A percentile compares a stretch with the other conserved stretches of the same genome.
phyloP scores from a whole-genome alignment of 257 asterid species.

The Striga asiatica region DNA sequence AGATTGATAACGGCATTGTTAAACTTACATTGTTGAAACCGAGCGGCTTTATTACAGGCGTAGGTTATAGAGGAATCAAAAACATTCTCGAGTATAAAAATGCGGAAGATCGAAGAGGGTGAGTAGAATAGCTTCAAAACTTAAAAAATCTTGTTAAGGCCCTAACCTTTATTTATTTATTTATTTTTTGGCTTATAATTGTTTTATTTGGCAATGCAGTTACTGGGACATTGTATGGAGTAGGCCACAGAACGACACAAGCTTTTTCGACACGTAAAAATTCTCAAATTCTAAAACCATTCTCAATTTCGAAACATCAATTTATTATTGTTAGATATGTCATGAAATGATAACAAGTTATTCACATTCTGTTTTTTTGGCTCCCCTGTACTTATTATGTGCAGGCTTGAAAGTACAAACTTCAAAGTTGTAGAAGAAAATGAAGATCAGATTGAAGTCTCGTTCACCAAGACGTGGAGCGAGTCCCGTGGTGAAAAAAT shows the following conservation, averaged over 20 bases:
- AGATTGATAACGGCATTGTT: slow-evolving; percentile 46
- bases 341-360: too few species aligned
- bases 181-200: too few species aligned
- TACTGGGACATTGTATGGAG: slow-evolving; percentile 70
- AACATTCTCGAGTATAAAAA: slow-evolving; percentile 30
- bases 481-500: not conserved
- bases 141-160: not conserved
- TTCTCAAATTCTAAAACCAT: not conserved
- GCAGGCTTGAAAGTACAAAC: slow-evolving; percentile 26
- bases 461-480: slow-evolving; percentile 48
- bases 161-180: not conserved
- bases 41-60: slow-evolving; percentile 29
- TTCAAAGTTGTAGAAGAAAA: slow-evolving; percentile 31
- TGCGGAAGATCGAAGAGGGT: slow-evolving; percentile 40
- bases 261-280: slow-evolving; percentile 28
- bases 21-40: slow-evolving; percentile 34
- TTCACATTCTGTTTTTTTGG: not conserved
- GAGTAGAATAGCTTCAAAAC: not conserved
- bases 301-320: not conserved
- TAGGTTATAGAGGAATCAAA: slow-evolving; percentile 31
- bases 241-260: slow-evolving; percentile 19
- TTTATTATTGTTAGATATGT: too few species aligned
- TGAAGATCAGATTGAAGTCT: slow-evolving; percentile 42
- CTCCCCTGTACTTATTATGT: not conserved
- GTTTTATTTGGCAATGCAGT: slow-evolving; percentile 27